Evolutionary conservation across 192 early-diverging fungal species (phyloP).

Genomic region (Mortierella claussenii): DNA sequence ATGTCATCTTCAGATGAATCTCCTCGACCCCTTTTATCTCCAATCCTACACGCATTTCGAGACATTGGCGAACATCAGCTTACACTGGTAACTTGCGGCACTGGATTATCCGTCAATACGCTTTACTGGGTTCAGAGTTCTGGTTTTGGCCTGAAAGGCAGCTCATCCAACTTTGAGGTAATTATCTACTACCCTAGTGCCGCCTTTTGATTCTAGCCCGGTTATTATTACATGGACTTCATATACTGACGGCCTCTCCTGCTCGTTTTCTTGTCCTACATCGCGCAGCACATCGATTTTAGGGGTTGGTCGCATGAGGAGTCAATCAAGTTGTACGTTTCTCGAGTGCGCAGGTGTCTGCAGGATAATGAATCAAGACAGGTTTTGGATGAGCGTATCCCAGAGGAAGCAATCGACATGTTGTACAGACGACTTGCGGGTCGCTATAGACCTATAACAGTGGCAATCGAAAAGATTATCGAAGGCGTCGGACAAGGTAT

Average conservation of each 20-base stretch:
- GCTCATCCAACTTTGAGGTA: conserved; percentile 15
- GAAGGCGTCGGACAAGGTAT: not conserved
- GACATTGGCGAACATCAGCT: conserved; percentile 15
- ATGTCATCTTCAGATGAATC: conserved; percentile 7
- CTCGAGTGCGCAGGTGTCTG: conserved; percentile 12
- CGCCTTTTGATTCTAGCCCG: too few relatives aligned
- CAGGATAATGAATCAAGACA: conserved; percentile 22
- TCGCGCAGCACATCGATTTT: conserved; percentile 14
- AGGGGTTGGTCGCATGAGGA: conserved; percentile 15
- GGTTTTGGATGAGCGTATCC: conserved; percentile 5
- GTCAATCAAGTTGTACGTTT: conserved; percentile 21
- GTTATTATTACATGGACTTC: conserved; percentile 1
- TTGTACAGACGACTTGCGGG: not conserved
- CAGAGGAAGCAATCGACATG: not conserved
- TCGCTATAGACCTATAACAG: not conserved
- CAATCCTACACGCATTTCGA: conserved; percentile 16
- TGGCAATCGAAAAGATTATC: not conserved
- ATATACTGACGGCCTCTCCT: too few relatives aligned
- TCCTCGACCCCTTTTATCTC: conserved; percentile 10
- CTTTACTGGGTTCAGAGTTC: conserved; percentile 40
- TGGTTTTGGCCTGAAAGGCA: conserved; percentile 33
- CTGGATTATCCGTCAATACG: conserved; percentile 4
- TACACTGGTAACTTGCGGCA: conserved; percentile 15
- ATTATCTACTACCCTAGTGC: too few relatives aligned
- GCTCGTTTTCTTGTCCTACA: too few relatives aligned